Base-by-base conservation (phyloP, 495 filamentous ascomycete genomes). In the Penicillium atrosanguineum region DNA sequence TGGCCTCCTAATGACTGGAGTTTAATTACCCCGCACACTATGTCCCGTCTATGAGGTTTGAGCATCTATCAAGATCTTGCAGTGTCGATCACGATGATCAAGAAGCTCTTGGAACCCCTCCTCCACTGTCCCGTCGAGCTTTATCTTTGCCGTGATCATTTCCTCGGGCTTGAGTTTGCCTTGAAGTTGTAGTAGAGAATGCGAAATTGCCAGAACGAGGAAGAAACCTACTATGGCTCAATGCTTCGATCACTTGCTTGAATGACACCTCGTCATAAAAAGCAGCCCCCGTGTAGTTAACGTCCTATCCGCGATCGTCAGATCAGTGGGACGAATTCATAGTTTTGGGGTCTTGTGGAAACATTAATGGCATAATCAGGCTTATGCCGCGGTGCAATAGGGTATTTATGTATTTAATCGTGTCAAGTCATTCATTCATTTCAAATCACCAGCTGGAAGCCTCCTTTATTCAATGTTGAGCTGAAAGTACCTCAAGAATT, bases 141-240 rank as follows among this genome's bases (percentile, higher is more conserved):
- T 60, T 28, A 86, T 76, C 58, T 71, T 78, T 41, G 69, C 63
- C 7, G 82, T 85, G 55, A 86, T 83, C 83, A 87, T 87, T 12
- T 68, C 65, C 40, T 74, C 68, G 16, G 79, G 81, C 36, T 73
- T 70, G 52, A 85, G 68, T 28, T 69, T 61, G 6, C 82, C 83
- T 75, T 14, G 2, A 1, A 18, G 3, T 14, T 16, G 6, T 19
- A 18, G 4, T 19, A 18, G 37, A 6, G 15, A 6, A 39, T 39
- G 37, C 36, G 26, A 7, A 7, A 28, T 28, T 28, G 7, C 26
- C 7, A 31, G 7, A 6, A 31, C 7, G 11, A 9, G n/a, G 6
- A 39, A 14, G n/a, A 3, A 16, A 58, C 66, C 56, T 60, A 76
- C 74, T 75, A 36, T 76, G 60, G 16, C 64, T 68, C 12, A 85